Conservation (phyloP, 805 yeast genomes). For the Candida vaughaniae region DNA sequence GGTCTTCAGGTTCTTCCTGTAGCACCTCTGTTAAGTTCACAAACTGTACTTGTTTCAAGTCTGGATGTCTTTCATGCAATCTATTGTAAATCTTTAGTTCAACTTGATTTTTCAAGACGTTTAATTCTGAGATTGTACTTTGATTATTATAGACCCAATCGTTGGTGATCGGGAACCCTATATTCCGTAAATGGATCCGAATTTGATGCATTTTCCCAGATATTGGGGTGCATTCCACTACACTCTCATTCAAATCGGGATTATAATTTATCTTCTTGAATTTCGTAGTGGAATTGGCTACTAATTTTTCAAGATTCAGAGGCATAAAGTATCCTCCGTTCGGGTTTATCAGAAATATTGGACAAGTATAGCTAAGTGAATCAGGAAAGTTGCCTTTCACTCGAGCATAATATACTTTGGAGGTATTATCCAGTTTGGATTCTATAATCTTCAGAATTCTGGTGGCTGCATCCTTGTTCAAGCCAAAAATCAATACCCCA, state of each 20-base stretch:
- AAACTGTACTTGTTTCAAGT: not conserved
- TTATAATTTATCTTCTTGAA: slow-evolving; percentile 32
- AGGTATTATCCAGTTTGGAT: slow-evolving; percentile 23
- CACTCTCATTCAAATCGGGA: slow-evolving; percentile 30
- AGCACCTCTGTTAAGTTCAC: slow-evolving; percentile 11
- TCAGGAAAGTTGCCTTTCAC: slow-evolving; percentile 41
- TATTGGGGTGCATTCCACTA: slow-evolving; percentile 48
- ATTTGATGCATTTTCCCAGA: slow-evolving; percentile 61
- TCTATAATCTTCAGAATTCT: slow-evolving; percentile 31
- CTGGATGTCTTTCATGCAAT: slow-evolving; percentile 13
- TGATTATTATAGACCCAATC: slow-evolving; percentile 47
- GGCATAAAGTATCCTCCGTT: slow-evolving; percentile 35
- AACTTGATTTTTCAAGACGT: slow-evolving; percentile 18
- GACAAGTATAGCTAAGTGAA: slow-evolving; percentile 32
- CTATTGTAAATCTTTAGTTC: slow-evolving; percentile 24
- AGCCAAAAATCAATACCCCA: slow-evolving; percentile 48
- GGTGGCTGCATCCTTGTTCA: slow-evolving; percentile 30
- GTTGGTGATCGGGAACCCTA: slow-evolving; percentile 85
- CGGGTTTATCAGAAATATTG: slow-evolving; percentile 36
- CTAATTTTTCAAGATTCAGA: slow-evolving; percentile 22
- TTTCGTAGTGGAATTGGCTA: slow-evolving; percentile 31
- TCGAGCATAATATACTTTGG: slow-evolving; percentile 48
- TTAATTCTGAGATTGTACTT: slow-evolving; percentile 10
- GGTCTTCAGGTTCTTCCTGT: not conserved
- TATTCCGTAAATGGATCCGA: slow-evolving; percentile 50